A percentile compares a stretch with the other conserved stretches of the same genome.
These are phyloP conservation scores for Xylariaceae sp. DNA, from an alignment of 2,329 filamentous ascomycete genomes.

Conservation along the genomic window DNA sequence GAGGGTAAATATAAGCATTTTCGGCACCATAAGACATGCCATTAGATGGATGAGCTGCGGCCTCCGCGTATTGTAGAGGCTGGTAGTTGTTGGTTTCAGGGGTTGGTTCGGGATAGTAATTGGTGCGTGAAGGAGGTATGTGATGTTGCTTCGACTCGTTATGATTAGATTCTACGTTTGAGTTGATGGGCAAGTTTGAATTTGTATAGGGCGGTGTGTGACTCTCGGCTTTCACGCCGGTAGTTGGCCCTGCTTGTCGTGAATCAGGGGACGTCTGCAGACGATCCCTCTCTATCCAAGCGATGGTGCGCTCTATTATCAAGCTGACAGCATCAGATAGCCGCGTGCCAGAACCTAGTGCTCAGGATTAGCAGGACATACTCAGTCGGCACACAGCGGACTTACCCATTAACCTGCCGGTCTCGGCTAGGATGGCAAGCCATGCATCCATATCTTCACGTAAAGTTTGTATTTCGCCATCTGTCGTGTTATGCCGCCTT, in stretches of 20 bases:
- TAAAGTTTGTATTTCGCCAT: conserved; percentile 56
- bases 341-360: conserved; percentile 41
- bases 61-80: conserved; percentile 25
- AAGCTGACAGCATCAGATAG: conserved; percentile 42
- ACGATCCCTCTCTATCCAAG: conserved; percentile 51
- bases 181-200: conserved; percentile 20
- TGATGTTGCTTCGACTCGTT: conserved; percentile 22
- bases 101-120: conserved; percentile 25
- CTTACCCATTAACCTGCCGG: conserved; percentile 63
- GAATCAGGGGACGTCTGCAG: conserved; percentile 29
- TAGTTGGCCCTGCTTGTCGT: conserved; percentile 15
- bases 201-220: conserved; percentile 27
- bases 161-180: conserved; percentile 16
- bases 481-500: conserved; percentile 56
- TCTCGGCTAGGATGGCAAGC: conserved; percentile 64
- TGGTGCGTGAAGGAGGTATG: conserved; percentile 21
- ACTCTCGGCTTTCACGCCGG: conserved; percentile 31
- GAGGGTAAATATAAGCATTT: conserved; percentile 28
- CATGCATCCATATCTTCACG: conserved; percentile 66
- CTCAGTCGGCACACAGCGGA: conserved; percentile 11
- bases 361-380: conserved; percentile 12
- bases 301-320: conserved; percentile 49
- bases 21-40: conserved; percentile 26
- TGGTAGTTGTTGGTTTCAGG: conserved; percentile 26
- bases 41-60: conserved; percentile 20